Evolutionary conservation across 495 filamentous ascomycete species (phyloP).

Genomic region (Lindgomyces ingoldianus): DNA sequence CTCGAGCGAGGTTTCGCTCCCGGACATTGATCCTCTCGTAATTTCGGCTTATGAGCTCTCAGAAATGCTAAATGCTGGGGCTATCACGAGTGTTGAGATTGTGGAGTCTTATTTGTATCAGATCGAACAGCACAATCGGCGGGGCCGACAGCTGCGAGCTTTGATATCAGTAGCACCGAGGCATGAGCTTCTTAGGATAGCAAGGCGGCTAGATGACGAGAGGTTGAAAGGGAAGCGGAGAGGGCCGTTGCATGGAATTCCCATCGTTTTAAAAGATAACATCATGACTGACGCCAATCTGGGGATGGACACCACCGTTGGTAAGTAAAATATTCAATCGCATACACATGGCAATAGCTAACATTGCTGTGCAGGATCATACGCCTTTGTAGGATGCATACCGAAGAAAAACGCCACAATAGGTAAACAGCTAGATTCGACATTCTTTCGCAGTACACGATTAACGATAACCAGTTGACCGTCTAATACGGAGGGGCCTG

Average conservation of each 20-base stretch:
- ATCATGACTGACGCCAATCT: constrained; percentile 39
- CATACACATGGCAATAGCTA: constrained; percentile 26
- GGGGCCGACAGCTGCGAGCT: constrained; percentile 43
- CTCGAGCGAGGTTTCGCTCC: constrained; percentile 16
- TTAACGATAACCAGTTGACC: constrained; percentile 38
- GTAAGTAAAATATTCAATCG: constrained; percentile 2
- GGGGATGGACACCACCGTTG: constrained; percentile 41
- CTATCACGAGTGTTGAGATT: constrained; percentile 52
- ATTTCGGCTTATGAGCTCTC: constrained; percentile 51
- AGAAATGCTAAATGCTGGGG: constrained; percentile 43
- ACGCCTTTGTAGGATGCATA: constrained; percentile 43
- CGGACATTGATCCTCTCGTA: constrained; percentile 45
- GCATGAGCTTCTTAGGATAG: constrained; percentile 41
- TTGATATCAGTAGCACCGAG: constrained; percentile 46
- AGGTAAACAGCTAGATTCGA: background rate
- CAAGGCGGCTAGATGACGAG: constrained; percentile 45
- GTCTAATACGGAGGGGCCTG: constrained; percentile 40
- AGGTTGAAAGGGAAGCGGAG: constrained; percentile 40
- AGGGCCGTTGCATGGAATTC: constrained; percentile 49
- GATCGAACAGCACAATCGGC: constrained; percentile 52
- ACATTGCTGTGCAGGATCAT: constrained; percentile 36
- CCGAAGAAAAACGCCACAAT: constrained; percentile 45
- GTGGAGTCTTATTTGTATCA: constrained; percentile 53
- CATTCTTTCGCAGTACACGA: too few species aligned
- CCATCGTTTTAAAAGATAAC: constrained; percentile 47